Percentiles rank a stretch among this genome's conserved stretches.
phyloP scores from a whole-genome alignment of 225 moss, liverwort and hornwort species.

The Polytrichum formosum region DNA sequence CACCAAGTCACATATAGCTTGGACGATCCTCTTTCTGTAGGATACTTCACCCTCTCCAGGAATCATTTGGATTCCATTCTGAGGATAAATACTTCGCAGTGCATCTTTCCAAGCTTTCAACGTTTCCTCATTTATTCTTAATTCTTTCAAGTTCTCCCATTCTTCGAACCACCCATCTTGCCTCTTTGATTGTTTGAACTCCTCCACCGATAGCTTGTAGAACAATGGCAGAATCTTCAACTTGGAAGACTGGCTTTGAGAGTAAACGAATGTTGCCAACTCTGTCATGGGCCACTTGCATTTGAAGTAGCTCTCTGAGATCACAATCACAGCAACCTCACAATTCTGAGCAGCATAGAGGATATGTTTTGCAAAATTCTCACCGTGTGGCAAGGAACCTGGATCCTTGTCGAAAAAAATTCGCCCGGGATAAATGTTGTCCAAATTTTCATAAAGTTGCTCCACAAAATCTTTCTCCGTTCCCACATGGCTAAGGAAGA shows the following conservation, averaged over 20 bases:
- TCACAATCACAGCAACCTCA: neutral
- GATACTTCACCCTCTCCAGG: no score
- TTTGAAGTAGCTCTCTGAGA: neutral
- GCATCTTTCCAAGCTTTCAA: neutral
- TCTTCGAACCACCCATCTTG: fast-evolving
- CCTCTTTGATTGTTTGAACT: neutral
- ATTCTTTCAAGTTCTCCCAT: neutral
- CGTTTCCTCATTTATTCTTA: neutral
- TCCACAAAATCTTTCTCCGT: neutral
- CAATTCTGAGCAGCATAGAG: neutral
- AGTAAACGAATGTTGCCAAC: neutral
- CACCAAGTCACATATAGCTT: neutral
- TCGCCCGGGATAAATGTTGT: neutral
- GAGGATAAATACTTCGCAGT: neutral
- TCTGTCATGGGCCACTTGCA: neutral
- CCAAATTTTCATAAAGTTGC: neutral
- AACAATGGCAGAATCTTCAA: no score
- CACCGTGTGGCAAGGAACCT: neutral
- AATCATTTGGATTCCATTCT: neutral
- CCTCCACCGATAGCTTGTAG: no score
- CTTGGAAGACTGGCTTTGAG: neutral
- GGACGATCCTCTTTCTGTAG: no score
- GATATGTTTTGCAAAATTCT: neutral
- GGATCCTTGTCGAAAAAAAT: neutral
- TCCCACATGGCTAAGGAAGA: neutral